Base-by-base conservation (phyloP, 305 asterid species). In the Stenogyne calaminthoides region DNA sequence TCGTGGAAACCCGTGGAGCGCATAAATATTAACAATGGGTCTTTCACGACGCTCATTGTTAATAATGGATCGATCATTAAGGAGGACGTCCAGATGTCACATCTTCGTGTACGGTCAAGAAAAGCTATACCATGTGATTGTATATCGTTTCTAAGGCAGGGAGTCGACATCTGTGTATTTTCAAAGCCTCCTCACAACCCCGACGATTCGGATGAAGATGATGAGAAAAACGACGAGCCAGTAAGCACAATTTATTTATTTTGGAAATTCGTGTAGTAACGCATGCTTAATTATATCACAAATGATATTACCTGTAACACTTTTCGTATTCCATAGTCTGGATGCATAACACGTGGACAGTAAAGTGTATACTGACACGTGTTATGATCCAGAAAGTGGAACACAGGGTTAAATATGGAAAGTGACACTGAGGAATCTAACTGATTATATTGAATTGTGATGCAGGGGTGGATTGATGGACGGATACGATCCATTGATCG, bases 1-100 rank as follows among this genome's bases (percentile, higher is more conserved):
- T 85, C 97, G 11, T 95, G 99, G 99, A 66, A 79, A 37, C 81
- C 93, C 5, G 96, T 92, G 73, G 93, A 95, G 84, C 82, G 84
- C 67, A 51, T 95, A 76, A 76, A 81, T 57, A 52, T 95, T 60
- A 72, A 73, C 3, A 74, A 78, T n/a, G 98, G 97, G 40, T 65
- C 74, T 40, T 65, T 90, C 57, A 73, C 76, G 2, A 74, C 89
- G 49, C 78, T 72, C 60, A 40, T 95, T 39, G 68, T 78, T n/a
- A 79, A 82, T 22, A 70, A 84, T 15, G 92, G 87, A 27, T 80
- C 62, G 68, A 77, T 77, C 75, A 37, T 72, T 7, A 93, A 89
- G 77, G 90, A 80, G 71, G 80, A 86, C 10, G 66, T 92, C 68
- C 90, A 91, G 6, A 71, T 82, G 72, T 67, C 95, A 15, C 73